A percentile compares a stretch with the other conserved stretches of the same genome.
phyloP scores from a whole-genome alignment of 371 early-diverging fungal genomes.

The Vairimorpha necatrix region DNA sequence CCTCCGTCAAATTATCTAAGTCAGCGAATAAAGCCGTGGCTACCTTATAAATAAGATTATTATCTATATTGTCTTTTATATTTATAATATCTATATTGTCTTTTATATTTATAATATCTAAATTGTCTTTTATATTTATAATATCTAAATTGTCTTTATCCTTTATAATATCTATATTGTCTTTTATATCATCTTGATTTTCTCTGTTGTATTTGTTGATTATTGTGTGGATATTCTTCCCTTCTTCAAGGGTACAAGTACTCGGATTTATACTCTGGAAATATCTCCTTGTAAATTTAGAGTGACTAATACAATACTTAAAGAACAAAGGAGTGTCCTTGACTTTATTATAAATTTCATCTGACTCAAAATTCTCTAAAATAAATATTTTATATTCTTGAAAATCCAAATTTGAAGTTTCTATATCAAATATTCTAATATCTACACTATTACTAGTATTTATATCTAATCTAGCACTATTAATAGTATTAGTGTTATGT shows the following conservation, averaged over 20 bases:
- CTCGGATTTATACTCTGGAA: constrained; percentile 8
- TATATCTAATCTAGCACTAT: neutral
- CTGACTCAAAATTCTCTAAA: neutral
- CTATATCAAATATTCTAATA: constrained; percentile 18
- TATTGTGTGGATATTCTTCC: constrained; percentile 23
- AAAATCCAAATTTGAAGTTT: neutral
- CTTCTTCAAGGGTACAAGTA: constrained; percentile 32
- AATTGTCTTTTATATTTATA: too few species aligned
- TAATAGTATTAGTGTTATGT: neutral
- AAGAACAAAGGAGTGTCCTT: constrained; percentile 13
- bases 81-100: too few species aligned
- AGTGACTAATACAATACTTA: constrained; percentile 28
- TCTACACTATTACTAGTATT: too few species aligned
- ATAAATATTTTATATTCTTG: constrained; percentile 3
- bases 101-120: too few species aligned
- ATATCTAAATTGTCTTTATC: too few species aligned
- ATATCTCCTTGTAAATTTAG: constrained; percentile 3
- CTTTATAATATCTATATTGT: too few species aligned
- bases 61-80: too few species aligned
- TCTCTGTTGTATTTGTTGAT: neutral
- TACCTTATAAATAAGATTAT: neutral
- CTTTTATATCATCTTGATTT: neutral
- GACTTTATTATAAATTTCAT: constrained; percentile 4
- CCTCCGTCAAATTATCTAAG: neutral
- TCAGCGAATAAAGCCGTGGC: neutral